A percentile compares a stretch with the other conserved stretches of the same genome.
Conservation (phyloP, 2,329 filamentous ascomycete genomes). For the Aureobasidium sp. region DNA sequence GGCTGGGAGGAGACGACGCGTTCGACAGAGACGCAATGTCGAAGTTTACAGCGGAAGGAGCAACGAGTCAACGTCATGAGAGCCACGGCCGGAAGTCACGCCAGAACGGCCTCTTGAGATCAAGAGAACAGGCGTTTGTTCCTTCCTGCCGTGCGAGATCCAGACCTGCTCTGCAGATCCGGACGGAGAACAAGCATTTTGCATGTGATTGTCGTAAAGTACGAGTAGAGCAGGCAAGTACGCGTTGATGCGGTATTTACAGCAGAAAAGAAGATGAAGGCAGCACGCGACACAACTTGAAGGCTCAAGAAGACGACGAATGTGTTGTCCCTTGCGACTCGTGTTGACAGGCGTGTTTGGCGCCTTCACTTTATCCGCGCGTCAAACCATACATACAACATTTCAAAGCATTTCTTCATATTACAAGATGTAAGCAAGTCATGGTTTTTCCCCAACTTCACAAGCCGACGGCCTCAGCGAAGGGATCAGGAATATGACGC, state of each 20-base stretch:
- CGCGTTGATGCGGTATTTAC: not conserved
- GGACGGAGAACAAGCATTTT: not conserved
- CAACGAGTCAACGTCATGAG: constrained; percentile 1
- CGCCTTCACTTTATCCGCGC: not conserved
- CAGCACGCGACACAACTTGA: not conserved
- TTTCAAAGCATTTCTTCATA: not conserved
- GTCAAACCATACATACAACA: not conserved
- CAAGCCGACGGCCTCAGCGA: constrained; percentile 80
- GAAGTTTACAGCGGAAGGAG: not conserved
- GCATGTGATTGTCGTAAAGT: not conserved
- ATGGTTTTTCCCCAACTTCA: constrained; percentile 93
- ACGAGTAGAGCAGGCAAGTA: too few relatives aligned
- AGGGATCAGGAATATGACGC: constrained; percentile 84
- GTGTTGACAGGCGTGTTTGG: not conserved
- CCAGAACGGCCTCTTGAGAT: not conserved
- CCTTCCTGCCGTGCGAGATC: not conserved
- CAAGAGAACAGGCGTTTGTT: not conserved
- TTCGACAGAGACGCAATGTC: not conserved
- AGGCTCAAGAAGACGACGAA: not conserved
- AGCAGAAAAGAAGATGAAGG: not conserved
- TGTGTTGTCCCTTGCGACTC: not conserved
- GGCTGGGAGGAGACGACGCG: not conserved
- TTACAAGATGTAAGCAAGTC: constrained; percentile 34
- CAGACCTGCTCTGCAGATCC: not conserved
- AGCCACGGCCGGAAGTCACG: not conserved